Evolutionary conservation across 2,329 filamentous ascomycete genomes (phyloP).

Genomic region (Diaporthe nobilis): DNA sequence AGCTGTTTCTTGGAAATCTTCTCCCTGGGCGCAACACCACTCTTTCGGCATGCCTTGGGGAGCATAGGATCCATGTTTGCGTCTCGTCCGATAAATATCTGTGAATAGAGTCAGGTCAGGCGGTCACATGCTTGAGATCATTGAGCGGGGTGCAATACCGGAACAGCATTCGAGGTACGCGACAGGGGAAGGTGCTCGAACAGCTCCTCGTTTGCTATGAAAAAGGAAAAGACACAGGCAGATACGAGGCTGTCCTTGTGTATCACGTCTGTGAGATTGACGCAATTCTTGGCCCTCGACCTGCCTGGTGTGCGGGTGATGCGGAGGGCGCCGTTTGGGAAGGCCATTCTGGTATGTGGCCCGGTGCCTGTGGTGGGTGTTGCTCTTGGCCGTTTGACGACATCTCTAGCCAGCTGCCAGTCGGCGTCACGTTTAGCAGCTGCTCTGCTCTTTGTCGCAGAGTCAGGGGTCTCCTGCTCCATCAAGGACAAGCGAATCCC

Average conservation of each 20-base stretch:
- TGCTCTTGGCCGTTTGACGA: not conserved
- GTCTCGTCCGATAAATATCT: slow-evolving; percentile 47
- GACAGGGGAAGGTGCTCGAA: slow-evolving; percentile 43
- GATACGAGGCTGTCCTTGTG: slow-evolving; percentile 44
- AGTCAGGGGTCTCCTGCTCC: not conserved
- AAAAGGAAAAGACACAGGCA: slow-evolving; percentile 46
- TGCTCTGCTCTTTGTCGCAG: not conserved
- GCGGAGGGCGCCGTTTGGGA: slow-evolving; percentile 45
- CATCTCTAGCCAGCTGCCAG: not conserved
- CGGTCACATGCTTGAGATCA: not conserved
- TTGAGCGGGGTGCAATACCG: slow-evolving; percentile 37
- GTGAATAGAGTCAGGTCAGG: not conserved
- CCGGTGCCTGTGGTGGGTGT: not conserved
- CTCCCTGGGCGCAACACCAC: slow-evolving; percentile 40
- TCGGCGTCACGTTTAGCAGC: slow-evolving; percentile 13
- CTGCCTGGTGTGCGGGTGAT: slow-evolving; percentile 48
- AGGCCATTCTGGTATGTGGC: slow-evolving; percentile 39
- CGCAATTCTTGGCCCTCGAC: slow-evolving; percentile 45
- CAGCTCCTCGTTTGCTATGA: slow-evolving; percentile 46
- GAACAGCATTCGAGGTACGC: slow-evolving; percentile 40
- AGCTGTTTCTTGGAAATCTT: slow-evolving; percentile 43
- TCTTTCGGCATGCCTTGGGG: slow-evolving; percentile 32
- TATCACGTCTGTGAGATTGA: slow-evolving; percentile 46
- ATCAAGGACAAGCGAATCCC: slow-evolving; percentile 33
- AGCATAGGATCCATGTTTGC: slow-evolving; percentile 43